A percentile compares a stretch with the other conserved stretches of the same genome.
Conservation (phyloP, 2,329 filamentous ascomycete genomes). For the Ophiostoma piceae region DNA sequence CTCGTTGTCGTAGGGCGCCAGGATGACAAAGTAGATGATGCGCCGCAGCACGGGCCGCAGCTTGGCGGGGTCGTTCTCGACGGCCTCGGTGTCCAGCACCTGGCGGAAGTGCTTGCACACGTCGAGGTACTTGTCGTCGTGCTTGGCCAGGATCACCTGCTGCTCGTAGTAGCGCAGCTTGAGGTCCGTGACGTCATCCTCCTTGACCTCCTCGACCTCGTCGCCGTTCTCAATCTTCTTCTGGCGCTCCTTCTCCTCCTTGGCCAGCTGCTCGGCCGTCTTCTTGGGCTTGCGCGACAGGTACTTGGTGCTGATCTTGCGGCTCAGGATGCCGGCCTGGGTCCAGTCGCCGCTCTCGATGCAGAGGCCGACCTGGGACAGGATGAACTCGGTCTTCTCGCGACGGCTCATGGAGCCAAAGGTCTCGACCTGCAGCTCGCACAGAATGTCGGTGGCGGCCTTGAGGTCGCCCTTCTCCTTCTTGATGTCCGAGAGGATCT, state of each 20-base stretch:
- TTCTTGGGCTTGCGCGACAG: conserved; percentile 76
- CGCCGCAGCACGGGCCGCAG: conserved; percentile 83
- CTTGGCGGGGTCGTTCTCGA: conserved; percentile 82
- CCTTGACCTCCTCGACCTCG: conserved; percentile 68
- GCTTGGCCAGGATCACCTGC: conserved; percentile 91
- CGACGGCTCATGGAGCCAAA: conserved; percentile 96
- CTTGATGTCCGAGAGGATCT: conserved; percentile 95
- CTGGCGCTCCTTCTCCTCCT: conserved; percentile 82
- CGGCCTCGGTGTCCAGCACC: conserved; percentile 90
- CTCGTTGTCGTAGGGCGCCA: conserved; percentile 96
- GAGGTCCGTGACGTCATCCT: conserved; percentile 90
- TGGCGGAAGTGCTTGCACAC: conserved; percentile 98
- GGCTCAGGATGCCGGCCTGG: conserved; percentile 85
- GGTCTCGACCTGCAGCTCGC: conserved; percentile 96
- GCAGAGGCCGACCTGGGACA: conserved; percentile 89
- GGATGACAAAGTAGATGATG: conserved; percentile 95
- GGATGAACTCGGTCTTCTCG: conserved; percentile 98
- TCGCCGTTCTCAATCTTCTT: conserved; percentile 75
- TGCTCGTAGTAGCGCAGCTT: conserved; percentile 97
- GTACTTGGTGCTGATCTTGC: conserved; percentile 96
- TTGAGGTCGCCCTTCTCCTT: conserved; percentile 89
- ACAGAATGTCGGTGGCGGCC: conserved; percentile 85
- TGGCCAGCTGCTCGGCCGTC: conserved; percentile 80
- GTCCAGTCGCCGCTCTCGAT: conserved; percentile 96
- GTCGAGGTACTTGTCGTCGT: conserved; percentile 95